phyloP scores from a whole-genome alignment of 805 yeast genomes.

The Yamadazyma kitorensis region DNA sequence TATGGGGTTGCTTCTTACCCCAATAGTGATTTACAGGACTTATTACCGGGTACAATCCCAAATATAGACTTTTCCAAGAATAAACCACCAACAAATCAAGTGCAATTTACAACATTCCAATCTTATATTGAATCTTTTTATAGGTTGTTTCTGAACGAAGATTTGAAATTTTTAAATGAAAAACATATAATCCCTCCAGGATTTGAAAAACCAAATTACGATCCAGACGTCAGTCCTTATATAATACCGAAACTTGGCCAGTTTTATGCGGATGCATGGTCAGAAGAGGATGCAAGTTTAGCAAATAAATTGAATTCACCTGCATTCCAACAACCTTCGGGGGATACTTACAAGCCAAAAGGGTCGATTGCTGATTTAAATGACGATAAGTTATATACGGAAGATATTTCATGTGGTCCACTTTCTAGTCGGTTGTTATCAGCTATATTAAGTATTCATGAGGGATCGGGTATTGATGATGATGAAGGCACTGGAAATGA shows the following conservation, averaged over 20 bases:
- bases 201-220: conserved; percentile 47
- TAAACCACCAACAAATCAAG: conserved; percentile 75
- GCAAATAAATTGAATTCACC: conserved; percentile 47
- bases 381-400: conserved; percentile 67
- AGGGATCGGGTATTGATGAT: conserved; percentile 19
- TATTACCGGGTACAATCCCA: conserved; percentile 88
- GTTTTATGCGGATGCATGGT: conserved; percentile 80
- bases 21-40: conserved; percentile 63
- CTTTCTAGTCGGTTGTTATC: conserved; percentile 78
- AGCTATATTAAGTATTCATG: conserved; percentile 61
- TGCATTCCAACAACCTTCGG: conserved; percentile 40
- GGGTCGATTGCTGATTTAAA: conserved; percentile 55
- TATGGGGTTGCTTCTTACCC: conserved; percentile 94
- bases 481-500: conserved; percentile 19
- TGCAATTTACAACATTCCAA: conserved; percentile 85
- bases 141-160: conserved; percentile 76
- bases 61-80: conserved; percentile 79
- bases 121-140: conserved; percentile 83
- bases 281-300: conserved; percentile 64
- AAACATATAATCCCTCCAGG: conserved; percentile 57
- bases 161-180: conserved; percentile 66
- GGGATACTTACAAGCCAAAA: conserved; percentile 50
- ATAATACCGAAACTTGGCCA: conserved; percentile 85
- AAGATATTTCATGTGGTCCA: conserved; percentile 86
- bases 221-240: conserved; percentile 68